These are phyloP conservation scores for Penicillium pancosmium DNA, from an alignment of 495 filamentous ascomycete genomes.

Conservation along the genomic window DNA sequence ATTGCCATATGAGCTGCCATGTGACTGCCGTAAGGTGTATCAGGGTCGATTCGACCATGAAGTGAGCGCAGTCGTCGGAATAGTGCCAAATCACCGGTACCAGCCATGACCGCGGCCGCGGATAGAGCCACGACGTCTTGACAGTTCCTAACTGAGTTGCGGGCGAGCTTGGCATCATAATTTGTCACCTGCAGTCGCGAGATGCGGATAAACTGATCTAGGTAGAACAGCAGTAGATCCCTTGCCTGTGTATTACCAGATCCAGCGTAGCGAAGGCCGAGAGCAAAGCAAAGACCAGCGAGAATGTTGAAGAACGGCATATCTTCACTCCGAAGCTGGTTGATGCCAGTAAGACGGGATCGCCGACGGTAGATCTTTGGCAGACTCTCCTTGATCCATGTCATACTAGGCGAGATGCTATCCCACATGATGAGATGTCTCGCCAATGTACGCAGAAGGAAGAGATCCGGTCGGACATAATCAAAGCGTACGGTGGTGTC, in stretches of 20 bases:
- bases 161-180: conserved; percentile 81
- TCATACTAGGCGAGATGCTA: conserved; percentile 65
- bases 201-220: conserved; percentile 85
- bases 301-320: conserved; percentile 93
- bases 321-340: conserved; percentile 68
- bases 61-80: conserved; percentile 86
- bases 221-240: conserved; percentile 79
- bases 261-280: conserved; percentile 87
- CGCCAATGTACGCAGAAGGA: conserved; percentile 88
- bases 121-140: conserved; percentile 83
- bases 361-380: conserved; percentile 65
- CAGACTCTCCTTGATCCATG: conserved; percentile 76
- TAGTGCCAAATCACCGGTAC: conserved; percentile 86
- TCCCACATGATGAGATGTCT: conserved; percentile 94
- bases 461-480: conserved; percentile 90
- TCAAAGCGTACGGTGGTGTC: conserved; percentile 89
- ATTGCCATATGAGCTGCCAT: conserved; percentile 91
- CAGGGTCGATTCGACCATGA: conserved; percentile 82
- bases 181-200: conserved; percentile 64
- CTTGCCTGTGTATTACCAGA: conserved; percentile 70
- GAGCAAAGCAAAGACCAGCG: conserved; percentile 81
- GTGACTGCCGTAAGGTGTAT: conserved; percentile 90
- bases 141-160: conserved; percentile 83
- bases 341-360: conserved; percentile 54
- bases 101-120: conserved; percentile 89